A percentile compares a stretch with the other conserved stretches of the same genome.
Evolutionary conservation across 306 rosid genomes (phyloP).

Genomic region (Astragalus membranaceus): DNA sequence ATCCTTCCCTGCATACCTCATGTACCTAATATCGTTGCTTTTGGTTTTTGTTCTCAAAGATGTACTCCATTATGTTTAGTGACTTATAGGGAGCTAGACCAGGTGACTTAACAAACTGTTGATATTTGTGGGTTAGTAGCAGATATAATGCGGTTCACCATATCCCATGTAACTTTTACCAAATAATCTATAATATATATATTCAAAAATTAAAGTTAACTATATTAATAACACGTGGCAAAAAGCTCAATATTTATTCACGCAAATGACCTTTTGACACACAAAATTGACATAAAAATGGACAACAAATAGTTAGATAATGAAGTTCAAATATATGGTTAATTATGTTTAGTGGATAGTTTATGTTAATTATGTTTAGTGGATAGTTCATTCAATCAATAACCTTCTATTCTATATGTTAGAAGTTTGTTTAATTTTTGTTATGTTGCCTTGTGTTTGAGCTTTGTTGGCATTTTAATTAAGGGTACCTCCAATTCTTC

Average conservation of each 20-base stretch:
- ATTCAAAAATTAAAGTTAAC: no score
- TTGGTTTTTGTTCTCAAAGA: slow-evolving; percentile 40
- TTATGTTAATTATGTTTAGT: no score
- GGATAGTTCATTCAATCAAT: no score
- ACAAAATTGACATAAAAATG: no score
- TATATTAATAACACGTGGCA: no score
- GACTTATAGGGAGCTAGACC: background rate
- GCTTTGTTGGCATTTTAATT: slow-evolving; percentile 30
- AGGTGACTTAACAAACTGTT: background rate
- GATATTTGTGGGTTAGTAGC: background rate
- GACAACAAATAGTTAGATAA: no score
- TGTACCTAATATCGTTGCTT: slow-evolving; percentile 41
- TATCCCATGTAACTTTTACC: background rate
- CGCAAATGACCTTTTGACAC: background rate
- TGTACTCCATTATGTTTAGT: slow-evolving; percentile 31
- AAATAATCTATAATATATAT: no score
- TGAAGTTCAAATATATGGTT: no score
- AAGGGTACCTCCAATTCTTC: slow-evolving; percentile 29
- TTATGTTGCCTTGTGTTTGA: background rate
- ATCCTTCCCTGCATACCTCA: slow-evolving; percentile 34
- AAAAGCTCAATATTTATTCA: no score
- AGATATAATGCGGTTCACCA: background rate
- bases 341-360: no score
- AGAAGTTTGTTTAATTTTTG: background rate
- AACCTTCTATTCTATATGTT: background rate